Conservation (phyloP, 2,329 filamentous ascomycete species). For the Fusarium robinianum region DNA sequence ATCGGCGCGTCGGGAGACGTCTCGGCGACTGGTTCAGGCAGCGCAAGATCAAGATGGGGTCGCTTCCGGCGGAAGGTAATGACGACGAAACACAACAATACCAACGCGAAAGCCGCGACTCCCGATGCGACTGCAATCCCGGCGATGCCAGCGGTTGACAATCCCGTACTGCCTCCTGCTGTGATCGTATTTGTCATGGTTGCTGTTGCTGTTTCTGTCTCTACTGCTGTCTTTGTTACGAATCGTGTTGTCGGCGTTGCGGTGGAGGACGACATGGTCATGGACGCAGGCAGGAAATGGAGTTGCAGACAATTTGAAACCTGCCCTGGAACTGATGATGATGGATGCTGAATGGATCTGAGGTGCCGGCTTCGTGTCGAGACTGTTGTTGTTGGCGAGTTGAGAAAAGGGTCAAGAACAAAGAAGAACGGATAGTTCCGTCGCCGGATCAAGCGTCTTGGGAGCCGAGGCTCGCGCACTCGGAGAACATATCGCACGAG, state of each 20-base stretch:
- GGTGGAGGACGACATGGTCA: not conserved
- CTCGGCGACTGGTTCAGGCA: not conserved
- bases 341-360: not conserved
- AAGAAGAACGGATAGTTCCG: not conserved
- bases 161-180: not conserved
- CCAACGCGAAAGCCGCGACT: not conserved
- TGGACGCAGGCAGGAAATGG: not conserved
- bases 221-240: not conserved
- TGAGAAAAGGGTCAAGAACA: not conserved
- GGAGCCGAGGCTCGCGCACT: not conserved
- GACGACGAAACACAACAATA: not conserved
- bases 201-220: not conserved
- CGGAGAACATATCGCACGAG: not conserved
- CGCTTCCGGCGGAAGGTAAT: not conserved
- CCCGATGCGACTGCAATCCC: not conserved
- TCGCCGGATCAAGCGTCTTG: not conserved
- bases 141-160: not conserved
- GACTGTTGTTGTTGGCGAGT: not conserved
- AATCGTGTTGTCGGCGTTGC: not conserved
- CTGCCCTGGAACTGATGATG: too few species aligned
- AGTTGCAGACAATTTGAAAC: not conserved
- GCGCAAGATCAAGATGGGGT: not conserved
- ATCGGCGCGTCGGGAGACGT: not conserved
- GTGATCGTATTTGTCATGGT: too few species aligned
- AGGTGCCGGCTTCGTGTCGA: not conserved